phyloP scores from a whole-genome alignment of 768 basidiomycete genomes.

The Floccularia luteovirens region DNA sequence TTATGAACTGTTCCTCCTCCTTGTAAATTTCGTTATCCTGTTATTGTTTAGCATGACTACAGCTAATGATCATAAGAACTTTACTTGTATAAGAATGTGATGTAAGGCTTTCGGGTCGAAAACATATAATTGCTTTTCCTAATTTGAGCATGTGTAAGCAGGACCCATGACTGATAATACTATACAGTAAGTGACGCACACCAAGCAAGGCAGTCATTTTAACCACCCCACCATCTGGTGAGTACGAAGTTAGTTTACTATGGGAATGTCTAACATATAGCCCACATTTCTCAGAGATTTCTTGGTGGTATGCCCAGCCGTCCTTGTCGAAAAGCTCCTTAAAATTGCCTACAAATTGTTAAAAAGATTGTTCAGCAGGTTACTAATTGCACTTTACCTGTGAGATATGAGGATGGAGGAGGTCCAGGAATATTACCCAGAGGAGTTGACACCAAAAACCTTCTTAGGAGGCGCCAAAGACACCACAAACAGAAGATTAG shows the following conservation, averaged over 20 bases:
- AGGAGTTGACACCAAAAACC: not conserved
- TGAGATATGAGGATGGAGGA: not conserved
- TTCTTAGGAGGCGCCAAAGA: not conserved
- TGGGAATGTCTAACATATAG: not conserved
- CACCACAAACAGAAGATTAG: no score
- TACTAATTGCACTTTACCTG: not conserved
- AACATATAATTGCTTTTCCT: no score
- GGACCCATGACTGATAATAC: no score
- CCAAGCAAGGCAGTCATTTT: slow-evolving; percentile 12
- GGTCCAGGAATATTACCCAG: not conserved
- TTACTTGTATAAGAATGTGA: no score
- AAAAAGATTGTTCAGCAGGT: not conserved
- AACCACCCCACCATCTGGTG: slow-evolving; percentile 11
- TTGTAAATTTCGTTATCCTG: no score
- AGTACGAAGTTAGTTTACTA: not conserved
- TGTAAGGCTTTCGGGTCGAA: no score
- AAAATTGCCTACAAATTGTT: slow-evolving; percentile 9
- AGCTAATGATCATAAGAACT: no score
- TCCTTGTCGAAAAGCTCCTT: slow-evolving; percentile 7
- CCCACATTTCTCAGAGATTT: slow-evolving; percentile 8
- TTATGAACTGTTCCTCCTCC: no score
- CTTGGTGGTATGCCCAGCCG: slow-evolving; percentile 10
- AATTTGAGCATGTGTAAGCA: no score
- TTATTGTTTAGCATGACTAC: no score
- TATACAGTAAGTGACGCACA: no score